Evolutionary conservation across 306 rosid species (phyloP), one percentile per base, ranked within the genome.

Genomic region (Arachis hypogaea): DNA sequence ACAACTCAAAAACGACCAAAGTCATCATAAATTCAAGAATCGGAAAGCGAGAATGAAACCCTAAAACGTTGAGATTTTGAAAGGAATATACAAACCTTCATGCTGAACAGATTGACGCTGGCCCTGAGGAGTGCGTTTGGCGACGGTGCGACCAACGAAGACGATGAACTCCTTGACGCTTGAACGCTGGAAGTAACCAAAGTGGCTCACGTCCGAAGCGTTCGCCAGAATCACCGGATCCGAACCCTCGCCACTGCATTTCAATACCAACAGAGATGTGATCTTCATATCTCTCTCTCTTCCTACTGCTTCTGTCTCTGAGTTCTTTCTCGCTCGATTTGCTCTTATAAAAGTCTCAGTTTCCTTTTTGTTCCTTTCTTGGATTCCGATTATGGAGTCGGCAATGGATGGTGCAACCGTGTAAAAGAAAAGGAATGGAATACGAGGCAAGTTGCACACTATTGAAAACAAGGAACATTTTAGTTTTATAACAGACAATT

Each of bases 51-150:
- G 59, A 10, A n/a, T 7, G 69, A 68, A 77, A 77, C 71, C 72
- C 80, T 74, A 81, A 68, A 46, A 46, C 14, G 12, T 49, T 46
- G 7, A 38, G 36, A 72, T 22, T 28, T 2, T 7, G 3, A 33
- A 33, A 3, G 38, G 38, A 4, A 33, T 33, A 46, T 57, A 12
- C 11, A 30, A 5, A 88, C 99, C 99, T 92, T 95, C 99, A 63
- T 95, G 99, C 76, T 95, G 92, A 14, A 95, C 99, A 56, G 99
- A 87, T 80, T 95, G 99, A 36, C 99, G 96, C 57, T 95, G 99
- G 7, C 86, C 92, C 7, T 85, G 92, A 7, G 92, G 88, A 28
- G 96, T 95, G 33, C 97, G 99, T 36, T 74, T 92, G 71, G 99
- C 99, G 30, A 95, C 99, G 71, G 99, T 95, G 41, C 99, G 99